Evolutionary conservation across 495 filamentous ascomycete genomes (phyloP).

Genomic region (Aspergillus affinis): DNA sequence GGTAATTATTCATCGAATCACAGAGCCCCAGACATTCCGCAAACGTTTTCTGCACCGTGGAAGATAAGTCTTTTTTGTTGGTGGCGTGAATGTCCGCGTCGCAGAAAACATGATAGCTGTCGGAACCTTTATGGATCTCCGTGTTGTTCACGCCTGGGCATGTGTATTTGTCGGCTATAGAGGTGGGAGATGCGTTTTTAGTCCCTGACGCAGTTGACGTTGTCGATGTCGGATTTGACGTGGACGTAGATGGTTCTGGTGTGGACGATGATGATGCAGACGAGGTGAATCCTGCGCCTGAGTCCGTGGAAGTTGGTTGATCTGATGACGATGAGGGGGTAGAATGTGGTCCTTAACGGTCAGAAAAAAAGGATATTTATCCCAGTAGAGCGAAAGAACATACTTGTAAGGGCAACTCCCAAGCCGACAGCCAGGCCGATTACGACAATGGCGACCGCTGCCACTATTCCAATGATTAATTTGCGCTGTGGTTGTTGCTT

Average conservation of each 20-base stretch:
- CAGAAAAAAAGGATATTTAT: not conserved
- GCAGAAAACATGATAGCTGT: slow-evolving; percentile 14
- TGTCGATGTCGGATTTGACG: slow-evolving; percentile 9
- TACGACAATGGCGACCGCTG: not conserved
- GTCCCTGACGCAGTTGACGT: not conserved
- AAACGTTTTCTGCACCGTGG: slow-evolving; percentile 9
- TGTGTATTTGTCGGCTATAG: not conserved
- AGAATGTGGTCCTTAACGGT: slow-evolving; percentile 1
- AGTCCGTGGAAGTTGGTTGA: not conserved
- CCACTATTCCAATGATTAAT: not conserved
- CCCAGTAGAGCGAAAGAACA: not conserved
- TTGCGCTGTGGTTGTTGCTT: not conserved
- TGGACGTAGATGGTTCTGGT: slow-evolving; percentile 5
- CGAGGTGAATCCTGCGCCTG: slow-evolving; percentile 1
- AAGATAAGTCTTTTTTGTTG: slow-evolving; percentile 11
- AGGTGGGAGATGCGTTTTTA: not conserved
- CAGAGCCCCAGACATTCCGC: slow-evolving; percentile 12
- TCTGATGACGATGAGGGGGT: not conserved
- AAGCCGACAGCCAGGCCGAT: slow-evolving; percentile 10
- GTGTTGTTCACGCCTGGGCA: slow-evolving; percentile 15
- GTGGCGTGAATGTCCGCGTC: slow-evolving; percentile 10
- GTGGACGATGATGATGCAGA: slow-evolving; percentile 3
- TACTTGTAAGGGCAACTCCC: slow-evolving; percentile 12
- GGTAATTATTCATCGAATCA: slow-evolving; percentile 17
- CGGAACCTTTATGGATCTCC: slow-evolving; percentile 1